Base-by-base conservation (phyloP, 2,329 filamentous ascomycete species). In the Phialemoniopsis sp. region DNA sequence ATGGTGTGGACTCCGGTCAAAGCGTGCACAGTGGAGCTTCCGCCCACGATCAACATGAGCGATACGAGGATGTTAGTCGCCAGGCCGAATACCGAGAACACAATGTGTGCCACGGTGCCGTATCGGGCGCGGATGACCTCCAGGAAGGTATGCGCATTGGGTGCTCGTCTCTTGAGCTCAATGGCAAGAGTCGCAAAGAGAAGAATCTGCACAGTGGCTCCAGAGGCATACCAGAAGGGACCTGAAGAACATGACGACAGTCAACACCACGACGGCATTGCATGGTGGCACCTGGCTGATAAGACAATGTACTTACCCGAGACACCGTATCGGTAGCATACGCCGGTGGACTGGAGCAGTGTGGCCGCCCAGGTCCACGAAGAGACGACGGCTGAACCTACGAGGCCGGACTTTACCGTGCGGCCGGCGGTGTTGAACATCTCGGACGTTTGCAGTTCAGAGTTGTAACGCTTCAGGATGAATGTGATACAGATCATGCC, bases 311-410 rank as follows among this genome's bases (percentile, higher is more conserved):
- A 26, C 21, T 26, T 26, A 26, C 21, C 80, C 0, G 76, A 73
- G 30, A 86, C 73, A 12, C 82, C 86, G 55, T 91, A 91, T 46
- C 79, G 72, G 60, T 95, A 95, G 45, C 87, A 87, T 14, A 95
- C 85, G n/a, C 82, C 78, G 1, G 86, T 83, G 2, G 80, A 86
- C 55, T 93, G 87, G 3, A 93, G 71, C 2, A 91, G 69, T 0
- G 87, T 93, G 16, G 87, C 89, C 1, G 88, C 89, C 89, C 89
- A 95, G 0, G 89, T 95, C 89, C 90, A 95, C 5, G 85, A 89
- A 13, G 85, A 90, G 4, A 95, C 88, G n/a, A 95, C 89, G 13
- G 89, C 89, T 5, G 87, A 87, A 10, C 87, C 87, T 1, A 95
- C 88, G 13, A 95, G 72, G 32, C 89, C 90, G 8, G 87, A 89